A percentile compares a stretch with the other conserved stretches of the same genome.
These are phyloP conservation scores for Ciborinia camelliae DNA, from an alignment of 2,329 filamentous ascomycete genomes.

Conservation along the genomic window DNA sequence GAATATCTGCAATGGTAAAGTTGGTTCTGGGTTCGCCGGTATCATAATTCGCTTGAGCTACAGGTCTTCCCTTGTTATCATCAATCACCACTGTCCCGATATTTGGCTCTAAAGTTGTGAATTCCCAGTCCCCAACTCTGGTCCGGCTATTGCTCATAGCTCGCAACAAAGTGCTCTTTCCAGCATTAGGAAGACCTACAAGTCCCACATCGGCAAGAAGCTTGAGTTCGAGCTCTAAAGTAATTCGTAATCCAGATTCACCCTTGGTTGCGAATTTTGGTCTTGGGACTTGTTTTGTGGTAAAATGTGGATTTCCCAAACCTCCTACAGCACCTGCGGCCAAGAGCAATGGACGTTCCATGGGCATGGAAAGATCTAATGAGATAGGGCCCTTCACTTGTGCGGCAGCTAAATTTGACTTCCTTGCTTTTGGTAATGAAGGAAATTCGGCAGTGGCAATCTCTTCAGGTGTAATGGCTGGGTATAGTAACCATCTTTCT, in stretches of 20 bases:
- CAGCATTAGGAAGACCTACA: conserved; percentile 92
- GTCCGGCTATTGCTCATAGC: conserved; percentile 85
- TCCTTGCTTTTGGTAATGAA: conserved; percentile 51
- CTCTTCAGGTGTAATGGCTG: conserved; percentile 71
- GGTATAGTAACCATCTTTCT: conserved; percentile 84
- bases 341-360: conserved; percentile 78
- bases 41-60: conserved; percentile 43
- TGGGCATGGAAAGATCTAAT: conserved; percentile 71
- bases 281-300: conserved; percentile 66
- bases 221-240: conserved; percentile 86
- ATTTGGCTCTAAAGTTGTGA: conserved; percentile 91
- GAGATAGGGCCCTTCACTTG: conserved; percentile 72
- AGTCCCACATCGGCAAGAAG: conserved; percentile 91
- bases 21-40: conserved; percentile 62
- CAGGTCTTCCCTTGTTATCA: conserved; percentile 73
- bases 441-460: conserved; percentile 59
- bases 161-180: conserved; percentile 88
- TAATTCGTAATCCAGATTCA: conserved; percentile 72
- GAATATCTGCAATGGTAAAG: conserved; percentile 94
- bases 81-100: conserved; percentile 95
- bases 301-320: conserved; percentile 90
- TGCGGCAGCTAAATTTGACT: conserved; percentile 49
- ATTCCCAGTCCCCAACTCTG: conserved; percentile 90
- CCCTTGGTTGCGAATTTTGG: conserved; percentile 89
- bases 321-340: conserved; percentile 86